Percentiles rank a stretch among this genome's conserved stretches.
phyloP scores from a whole-genome alignment of 2,329 filamentous ascomycete genomes.

The Hymenoscyphus salicellus region DNA sequence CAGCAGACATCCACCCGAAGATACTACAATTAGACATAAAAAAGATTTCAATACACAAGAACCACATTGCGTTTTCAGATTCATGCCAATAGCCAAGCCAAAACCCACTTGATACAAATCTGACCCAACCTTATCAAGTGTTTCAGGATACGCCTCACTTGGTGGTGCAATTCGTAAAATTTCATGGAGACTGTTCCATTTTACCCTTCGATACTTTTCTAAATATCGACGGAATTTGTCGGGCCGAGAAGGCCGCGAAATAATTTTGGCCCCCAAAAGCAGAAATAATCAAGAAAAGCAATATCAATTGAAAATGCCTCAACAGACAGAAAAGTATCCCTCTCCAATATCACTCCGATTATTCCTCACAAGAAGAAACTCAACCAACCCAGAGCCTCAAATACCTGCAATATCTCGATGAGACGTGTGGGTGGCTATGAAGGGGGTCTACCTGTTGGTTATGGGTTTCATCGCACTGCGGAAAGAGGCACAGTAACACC shows the following conservation, averaged over 20 bases:
- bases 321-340: too few relatives aligned
- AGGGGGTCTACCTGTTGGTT: neutral
- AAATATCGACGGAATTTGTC: too few relatives aligned
- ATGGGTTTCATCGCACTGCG: slow-evolving; percentile 1
- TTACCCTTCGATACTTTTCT: too few relatives aligned
- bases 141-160: neutral
- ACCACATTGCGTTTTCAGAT: too few relatives aligned
- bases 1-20: neutral
- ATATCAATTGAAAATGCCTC: too few relatives aligned
- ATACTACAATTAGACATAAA: neutral
- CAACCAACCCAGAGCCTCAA: neutral
- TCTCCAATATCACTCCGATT: neutral
- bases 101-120: neutral
- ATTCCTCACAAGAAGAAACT: neutral
- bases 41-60: neutral
- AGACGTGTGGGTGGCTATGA: neutral
- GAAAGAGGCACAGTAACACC: neutral
- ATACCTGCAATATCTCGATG: neutral
- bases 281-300: too few relatives aligned
- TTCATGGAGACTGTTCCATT: too few relatives aligned
- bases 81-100: neutral
- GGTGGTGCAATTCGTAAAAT: too few relatives aligned
- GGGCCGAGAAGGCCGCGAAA: too few relatives aligned
- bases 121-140: neutral
- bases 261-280: too few relatives aligned